Percentiles rank a stretch among this genome's conserved stretches.
phyloP scores from a whole-genome alignment of 257 asterid species.

The Solanum megistacrolobum region DNA sequence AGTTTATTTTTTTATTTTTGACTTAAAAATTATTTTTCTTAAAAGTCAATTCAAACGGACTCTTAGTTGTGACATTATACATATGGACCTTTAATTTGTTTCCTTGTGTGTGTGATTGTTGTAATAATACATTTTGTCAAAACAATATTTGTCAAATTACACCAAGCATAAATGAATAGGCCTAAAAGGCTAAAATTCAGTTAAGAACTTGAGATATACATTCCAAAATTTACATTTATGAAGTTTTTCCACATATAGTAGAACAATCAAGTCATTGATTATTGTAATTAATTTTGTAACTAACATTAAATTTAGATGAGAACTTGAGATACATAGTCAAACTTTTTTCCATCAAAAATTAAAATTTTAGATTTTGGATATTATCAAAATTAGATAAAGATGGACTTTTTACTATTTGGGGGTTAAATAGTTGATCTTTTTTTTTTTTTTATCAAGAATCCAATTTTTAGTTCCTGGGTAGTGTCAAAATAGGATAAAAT shows the following conservation, averaged over 20 bases:
- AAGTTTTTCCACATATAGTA: neutral
- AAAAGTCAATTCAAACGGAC: no score
- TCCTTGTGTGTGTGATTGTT: neutral
- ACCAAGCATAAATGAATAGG: neutral
- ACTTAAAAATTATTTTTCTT: no score
- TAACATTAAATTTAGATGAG: neutral
- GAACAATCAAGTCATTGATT: neutral
- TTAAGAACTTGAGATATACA: neutral
- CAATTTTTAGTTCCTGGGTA: neutral
- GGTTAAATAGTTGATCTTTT: neutral
- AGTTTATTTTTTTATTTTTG: rapidly evolving
- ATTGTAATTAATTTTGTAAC: neutral
- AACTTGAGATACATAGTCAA: neutral
- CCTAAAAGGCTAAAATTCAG: neutral
- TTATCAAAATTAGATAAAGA: neutral
- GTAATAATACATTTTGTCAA: neutral
- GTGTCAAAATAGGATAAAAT: neutral
- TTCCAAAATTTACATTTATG: neutral
- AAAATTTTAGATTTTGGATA: neutral
- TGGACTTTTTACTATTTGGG: neutral
- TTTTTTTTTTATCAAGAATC: no score
- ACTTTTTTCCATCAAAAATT: neutral
- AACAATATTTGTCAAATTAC: neutral
- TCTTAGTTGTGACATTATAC: neutral
- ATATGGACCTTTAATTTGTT: neutral